These are phyloP conservation scores for Cordyceps cateniannulata DNA, from an alignment of 2,329 filamentous ascomycete genomes.

Conservation along the genomic window DNA sequence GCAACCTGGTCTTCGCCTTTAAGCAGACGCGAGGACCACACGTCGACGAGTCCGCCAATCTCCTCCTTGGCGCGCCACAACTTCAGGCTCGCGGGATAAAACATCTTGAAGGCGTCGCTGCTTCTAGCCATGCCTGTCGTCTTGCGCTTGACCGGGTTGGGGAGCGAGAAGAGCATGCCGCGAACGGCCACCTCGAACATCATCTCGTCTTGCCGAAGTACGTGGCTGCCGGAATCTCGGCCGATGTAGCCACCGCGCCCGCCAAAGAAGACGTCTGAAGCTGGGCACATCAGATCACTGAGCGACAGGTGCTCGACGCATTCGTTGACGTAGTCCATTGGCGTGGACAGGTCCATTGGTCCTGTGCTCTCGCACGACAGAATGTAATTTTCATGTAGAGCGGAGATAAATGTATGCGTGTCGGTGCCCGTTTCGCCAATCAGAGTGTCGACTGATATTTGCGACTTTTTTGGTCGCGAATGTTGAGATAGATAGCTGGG, in stretches of 20 bases:
- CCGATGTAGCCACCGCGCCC: conserved; percentile 48
- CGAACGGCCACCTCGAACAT: conserved; percentile 86
- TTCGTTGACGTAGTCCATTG: conserved; percentile 73
- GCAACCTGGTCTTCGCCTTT: conserved; percentile 41
- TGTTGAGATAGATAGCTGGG: conserved; percentile 52
- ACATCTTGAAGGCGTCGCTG: conserved; percentile 76
- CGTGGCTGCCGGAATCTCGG: conserved; percentile 59
- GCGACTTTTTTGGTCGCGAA: conserved; percentile 54
- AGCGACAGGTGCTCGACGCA: conserved; percentile 85
- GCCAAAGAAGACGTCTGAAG: conserved; percentile 62
- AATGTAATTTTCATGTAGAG: conserved; percentile 88
- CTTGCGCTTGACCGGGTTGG: conserved; percentile 75
- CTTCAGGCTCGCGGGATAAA: conserved; percentile 78
- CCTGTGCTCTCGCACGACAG: conserved; percentile 65
- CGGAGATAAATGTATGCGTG: conserved; percentile 80
- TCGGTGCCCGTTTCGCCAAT: conserved; percentile 93
- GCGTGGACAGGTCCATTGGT: conserved; percentile 45
- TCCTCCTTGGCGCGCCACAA: conserved; percentile 82
- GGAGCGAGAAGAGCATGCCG: conserved; percentile 78
- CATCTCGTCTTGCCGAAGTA: conserved; percentile 86
- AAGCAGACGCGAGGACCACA: conserved; percentile 58
- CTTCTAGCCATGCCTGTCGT: conserved; percentile 35
- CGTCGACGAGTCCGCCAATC: conserved; percentile 63
- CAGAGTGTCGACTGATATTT: conserved; percentile 66
- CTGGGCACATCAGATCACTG: conserved; percentile 75